Evolutionary conservation across 2,329 filamentous ascomycete genomes (phyloP), one percentile per base, ranked within the genome.

Genomic region (Fusarium tupiense): DNA sequence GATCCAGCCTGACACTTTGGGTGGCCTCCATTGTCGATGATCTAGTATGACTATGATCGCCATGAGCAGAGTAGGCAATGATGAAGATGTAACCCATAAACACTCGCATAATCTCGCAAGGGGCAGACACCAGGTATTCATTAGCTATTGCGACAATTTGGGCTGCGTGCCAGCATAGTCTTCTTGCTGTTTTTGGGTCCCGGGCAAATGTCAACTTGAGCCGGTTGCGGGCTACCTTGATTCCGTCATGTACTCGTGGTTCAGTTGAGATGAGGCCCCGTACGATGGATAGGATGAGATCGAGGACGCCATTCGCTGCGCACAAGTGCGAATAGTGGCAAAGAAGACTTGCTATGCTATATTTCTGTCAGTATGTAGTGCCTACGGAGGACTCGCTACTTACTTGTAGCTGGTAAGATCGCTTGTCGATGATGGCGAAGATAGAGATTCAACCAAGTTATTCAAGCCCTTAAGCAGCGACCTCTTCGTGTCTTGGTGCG

Each of bases 61-160:
- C 61, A 12, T 63, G 60, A 4, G 53, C 26, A 2, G 61, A 59
- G 8, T 63, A 63, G 3, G 61, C 52, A 14, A 59, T 63, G 10
- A 63, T 59, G 13, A 63, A 59, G 5, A 63, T 60, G 14, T 59
- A 63, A 3, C 61, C 61, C 61, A 63, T 63, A 20, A 63, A 63
- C 1, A 63, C 61, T 4, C 61, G 22, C 61, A 63, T 63, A 22
- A 63, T 63, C 17, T 63, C 61, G 53, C 61, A 63, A 19, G 61
- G 61, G 0, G 61, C 61, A 35, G 61, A 63, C 5, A 63, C 61
- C 17, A 63, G 9, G 5, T 63, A 63, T 1, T 63, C 61, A 14
- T 63, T 60, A 5, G 61, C 61, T 1, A 59, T 59, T 0, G 61
- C 53, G 4, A 63, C 61, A 1, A 63, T 63, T 3, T 63, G 61